Conservation (phyloP, 1,139 yeast genomes). For the Martiniozyma asiatica region DNA sequence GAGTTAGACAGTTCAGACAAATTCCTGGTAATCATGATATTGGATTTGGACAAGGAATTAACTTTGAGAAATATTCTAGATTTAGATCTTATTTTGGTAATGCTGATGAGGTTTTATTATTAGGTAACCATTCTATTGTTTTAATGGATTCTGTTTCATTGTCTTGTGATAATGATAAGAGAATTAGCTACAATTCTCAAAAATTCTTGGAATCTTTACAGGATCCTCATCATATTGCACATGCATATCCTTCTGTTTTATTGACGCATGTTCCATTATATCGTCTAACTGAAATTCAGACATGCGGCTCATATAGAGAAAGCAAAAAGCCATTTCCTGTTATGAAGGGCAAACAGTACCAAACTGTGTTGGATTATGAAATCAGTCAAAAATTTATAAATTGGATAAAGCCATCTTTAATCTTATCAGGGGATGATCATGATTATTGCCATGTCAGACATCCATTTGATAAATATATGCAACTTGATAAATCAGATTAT, state of each 20-base stretch:
- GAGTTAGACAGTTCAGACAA: conserved; percentile 31
- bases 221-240: conserved; percentile 17
- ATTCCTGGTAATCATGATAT: conserved; percentile 95
- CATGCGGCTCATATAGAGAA: conserved; percentile 65
- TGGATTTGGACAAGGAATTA: conserved; percentile 68
- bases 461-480: conserved; percentile 20
- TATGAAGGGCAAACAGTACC: conserved; percentile 64
- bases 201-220: conserved; percentile 26
- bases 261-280: conserved; percentile 73
- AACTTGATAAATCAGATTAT: conserved; percentile 6
- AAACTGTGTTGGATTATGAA: conserved; percentile 55
- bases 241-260: conserved; percentile 49
- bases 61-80: conserved; percentile 42
- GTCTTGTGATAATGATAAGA: conserved; percentile 35
- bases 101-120: conserved; percentile 38
- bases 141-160: conserved; percentile 73
- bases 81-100: conserved; percentile 68
- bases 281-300: conserved; percentile 38
- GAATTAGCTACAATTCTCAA: conserved; percentile 31
- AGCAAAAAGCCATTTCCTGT: conserved; percentile 52
- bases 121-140: conserved; percentile 71
- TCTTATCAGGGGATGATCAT: conserved; percentile 93
- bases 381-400: conserved; percentile 46
- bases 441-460: conserved; percentile 82
- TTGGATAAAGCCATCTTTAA: conserved; percentile 47